These are phyloP conservation scores for Colletotrichum filicis DNA, from an alignment of 2,329 filamentous ascomycete species.

Conservation along the genomic window DNA sequence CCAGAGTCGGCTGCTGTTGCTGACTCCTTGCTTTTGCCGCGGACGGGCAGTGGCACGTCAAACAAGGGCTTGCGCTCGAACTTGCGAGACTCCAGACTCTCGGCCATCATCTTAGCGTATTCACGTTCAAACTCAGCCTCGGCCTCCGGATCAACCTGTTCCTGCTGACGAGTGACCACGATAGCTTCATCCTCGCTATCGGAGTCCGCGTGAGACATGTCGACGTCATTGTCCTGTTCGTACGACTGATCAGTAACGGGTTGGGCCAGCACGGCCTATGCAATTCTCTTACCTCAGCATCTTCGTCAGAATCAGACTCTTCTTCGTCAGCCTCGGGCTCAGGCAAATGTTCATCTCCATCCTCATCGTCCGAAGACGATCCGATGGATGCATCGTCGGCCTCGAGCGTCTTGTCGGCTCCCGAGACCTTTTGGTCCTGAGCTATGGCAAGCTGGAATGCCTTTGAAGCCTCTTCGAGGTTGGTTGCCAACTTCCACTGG, in stretches of 20 bases:
- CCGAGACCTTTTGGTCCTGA: conserved; percentile 86
- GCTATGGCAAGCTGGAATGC: conserved; percentile 89
- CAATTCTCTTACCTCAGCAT: conserved; percentile 17
- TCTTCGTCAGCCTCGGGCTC: conserved; percentile 71
- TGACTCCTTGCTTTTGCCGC: conserved; percentile 61
- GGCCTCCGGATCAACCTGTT: conserved; percentile 89
- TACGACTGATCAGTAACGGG: conserved; percentile 1
- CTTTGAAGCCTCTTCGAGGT: conserved; percentile 83
- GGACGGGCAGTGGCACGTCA: conserved; percentile 96
- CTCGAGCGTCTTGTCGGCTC: conserved; percentile 75
- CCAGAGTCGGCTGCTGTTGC: conserved; percentile 28
- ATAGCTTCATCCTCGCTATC: conserved; percentile 89
- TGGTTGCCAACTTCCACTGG: conserved; percentile 89
- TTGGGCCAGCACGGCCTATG: conserved; percentile 30
- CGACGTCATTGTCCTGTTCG: conserved; percentile 60
- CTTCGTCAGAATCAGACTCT: conserved; percentile 49
- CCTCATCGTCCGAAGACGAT: conserved; percentile 80
- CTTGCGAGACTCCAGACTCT: conserved; percentile 94
- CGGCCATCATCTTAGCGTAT: conserved; percentile 98
- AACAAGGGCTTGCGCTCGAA: conserved; percentile 95
- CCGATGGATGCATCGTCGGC: conserved; percentile 78
- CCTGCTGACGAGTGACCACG: conserved; percentile 89
- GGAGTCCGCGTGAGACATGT: conserved; percentile 63
- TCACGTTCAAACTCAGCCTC: conserved; percentile 98
- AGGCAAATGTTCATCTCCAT: conserved; percentile 70